Percentiles rank a stretch among this genome's conserved stretches.
Evolutionary conservation across 2,329 filamentous ascomycete genomes (phyloP).

Genomic region (Ceratocystis harringtonii): DNA sequence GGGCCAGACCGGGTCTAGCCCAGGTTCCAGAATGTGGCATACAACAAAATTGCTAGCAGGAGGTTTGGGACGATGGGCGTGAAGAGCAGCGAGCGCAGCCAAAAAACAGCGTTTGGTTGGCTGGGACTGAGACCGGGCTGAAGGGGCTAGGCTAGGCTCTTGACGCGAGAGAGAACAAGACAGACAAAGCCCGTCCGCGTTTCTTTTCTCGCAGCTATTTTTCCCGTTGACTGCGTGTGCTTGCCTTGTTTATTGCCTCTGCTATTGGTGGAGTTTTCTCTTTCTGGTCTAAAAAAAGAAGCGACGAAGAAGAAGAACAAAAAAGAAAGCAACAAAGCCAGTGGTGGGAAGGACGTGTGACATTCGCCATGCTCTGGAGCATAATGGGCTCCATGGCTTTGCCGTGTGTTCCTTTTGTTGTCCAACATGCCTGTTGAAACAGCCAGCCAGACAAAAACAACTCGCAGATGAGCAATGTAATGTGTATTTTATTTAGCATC

Average conservation of each 20-base stretch:
- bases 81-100: background rate
- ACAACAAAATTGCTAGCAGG: background rate
- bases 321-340: background rate
- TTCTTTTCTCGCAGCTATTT: background rate
- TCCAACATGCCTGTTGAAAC: background rate
- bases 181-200: background rate
- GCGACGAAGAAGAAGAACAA: background rate
- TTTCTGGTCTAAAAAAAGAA: background rate
- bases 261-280: background rate
- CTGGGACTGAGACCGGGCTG: too few relatives aligned
- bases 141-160: too few relatives aligned
- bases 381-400: background rate
- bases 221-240: background rate
- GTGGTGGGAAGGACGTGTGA: background rate
- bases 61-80: background rate
- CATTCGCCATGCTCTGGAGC: background rate
- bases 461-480: background rate
- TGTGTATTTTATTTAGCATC: background rate
- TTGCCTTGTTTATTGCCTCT: background rate
- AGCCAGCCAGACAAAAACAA: background rate
- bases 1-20: background rate
- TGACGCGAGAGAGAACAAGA: background rate
- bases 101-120: background rate
- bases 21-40: slow-evolving; percentile 1
- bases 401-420: background rate